phyloP scores from a whole-genome alignment of 305 asterid genomes.

The Plantago rigida region DNA sequence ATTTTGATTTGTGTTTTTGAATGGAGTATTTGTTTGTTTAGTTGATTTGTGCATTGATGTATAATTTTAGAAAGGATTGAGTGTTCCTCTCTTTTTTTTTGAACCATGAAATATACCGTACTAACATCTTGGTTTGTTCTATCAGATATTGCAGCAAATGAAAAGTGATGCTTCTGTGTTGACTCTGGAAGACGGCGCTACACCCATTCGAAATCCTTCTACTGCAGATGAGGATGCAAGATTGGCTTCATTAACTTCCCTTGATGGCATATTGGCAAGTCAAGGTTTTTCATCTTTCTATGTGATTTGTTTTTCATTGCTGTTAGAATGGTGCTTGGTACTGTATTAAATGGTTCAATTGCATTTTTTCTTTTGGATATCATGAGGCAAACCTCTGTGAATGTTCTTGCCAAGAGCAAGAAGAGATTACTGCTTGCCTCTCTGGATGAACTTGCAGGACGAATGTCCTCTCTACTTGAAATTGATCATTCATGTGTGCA shows the following conservation, averaged over 20 bases:
- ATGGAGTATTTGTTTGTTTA: neutral
- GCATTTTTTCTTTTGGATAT: slow-evolving; percentile 41
- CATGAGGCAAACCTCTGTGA: slow-evolving; percentile 64
- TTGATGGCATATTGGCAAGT: slow-evolving; percentile 81
- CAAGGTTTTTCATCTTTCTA: slow-evolving; percentile 49
- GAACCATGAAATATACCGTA: slow-evolving; percentile 6
- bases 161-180: slow-evolving; percentile 63
- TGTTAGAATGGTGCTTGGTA: slow-evolving; percentile 18
- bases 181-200: slow-evolving; percentile 65
- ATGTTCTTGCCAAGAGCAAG: slow-evolving; percentile 63
- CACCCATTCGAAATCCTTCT: slow-evolving; percentile 82
- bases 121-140: slow-evolving; percentile 16
- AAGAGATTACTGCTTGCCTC: slow-evolving; percentile 63
- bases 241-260: slow-evolving; percentile 85
- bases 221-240: slow-evolving; percentile 98
- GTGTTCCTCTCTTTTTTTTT: slow-evolving; percentile 2
- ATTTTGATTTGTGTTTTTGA: neutral
- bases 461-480: slow-evolving; percentile 90
- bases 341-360: slow-evolving; percentile 17
- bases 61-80: neutral
- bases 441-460: slow-evolving; percentile 72
- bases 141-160: slow-evolving; percentile 90
- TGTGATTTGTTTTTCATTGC: slow-evolving; percentile 12
- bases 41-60: neutral
- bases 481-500: slow-evolving; percentile 92